Evolutionary conservation across 306 rosid genomes (phyloP).

Genomic region (Medicago truncatula): MtrunA17r5.0-ANR NC_053048.1:36958001-36958500

Average conservation of each 20-base stretch:
- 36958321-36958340: constrained; percentile 70
- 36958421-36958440: constrained; percentile 87
- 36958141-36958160: constrained; percentile 87
- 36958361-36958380: constrained; percentile 72
- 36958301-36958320: constrained; percentile 61
- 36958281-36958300: constrained; percentile 83
- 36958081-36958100: constrained; percentile 47
- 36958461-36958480: constrained; percentile 94
- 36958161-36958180: constrained; percentile 90
- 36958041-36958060: too few relatives aligned
- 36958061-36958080: constrained; percentile 18
- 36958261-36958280: constrained; percentile 71
- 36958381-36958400: constrained; percentile 68
- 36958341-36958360: constrained; percentile 84
- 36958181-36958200: constrained; percentile 73
- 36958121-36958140: constrained; percentile 95
- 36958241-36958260: constrained; percentile 88
- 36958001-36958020: constrained; percentile 70
- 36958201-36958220: constrained; percentile 83
- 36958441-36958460: constrained; percentile 86
- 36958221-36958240: constrained; percentile 86
- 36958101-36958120: constrained; percentile 60
- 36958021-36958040: background rate
- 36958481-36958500: constrained; percentile 67
- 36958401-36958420: constrained; percentile 68